Evolutionary conservation across 1,284 basidiomycete genomes (phyloP), one percentile per base, ranked within the genome.

Genomic region (Somion occarium): DNA sequence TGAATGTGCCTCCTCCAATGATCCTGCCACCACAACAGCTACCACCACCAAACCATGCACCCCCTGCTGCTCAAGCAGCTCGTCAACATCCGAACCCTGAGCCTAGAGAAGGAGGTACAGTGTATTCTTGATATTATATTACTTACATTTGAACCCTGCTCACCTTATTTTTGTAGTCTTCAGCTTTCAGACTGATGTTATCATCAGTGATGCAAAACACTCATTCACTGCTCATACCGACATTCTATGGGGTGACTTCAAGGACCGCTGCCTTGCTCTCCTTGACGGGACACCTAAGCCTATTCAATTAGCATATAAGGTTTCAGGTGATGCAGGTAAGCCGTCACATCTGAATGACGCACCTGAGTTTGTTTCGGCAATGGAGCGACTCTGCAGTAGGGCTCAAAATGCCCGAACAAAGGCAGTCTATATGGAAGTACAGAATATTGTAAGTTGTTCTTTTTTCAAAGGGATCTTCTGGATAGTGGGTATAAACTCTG

Each of bases 291-390:
- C 46, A 12, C 46, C 46, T 19, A 37, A 30, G 38, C 46, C 46
- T 19, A 39, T 48, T 23, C 22, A 38, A 23, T 34, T 48, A 12
- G 27, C 23, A 19, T 48, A 48, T n/a, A 48, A 48, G 23, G 30
- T 34, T 7, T 20, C 18, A n/a, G 46, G 46, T 22, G 27, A 48
- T 24, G 18, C 46, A 25, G 46, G 46, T 11, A 37, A 48, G n/a
- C 30, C 7, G 23, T 37, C 27, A 22, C 20, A 41, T 9, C 7
- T 41, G 9, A 41, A 41, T 9, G 39, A 41, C 19, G 20, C 3
- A n/a, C 43, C 18, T 18, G 49, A 50, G 13, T 50, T 50, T 26
- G 19, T 26, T n/a, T 19, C n/a, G 15, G 49, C 49, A 11, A 50
- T 50, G 49, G 19, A 38, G 20, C 42, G 43, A 23, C 20, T 50